A percentile compares a stretch with the other conserved stretches of the same genome.
These are phyloP conservation scores for Rhododendron kiyosumense DNA, from an alignment of 148 eudicot species.

Conservation along the genomic window DNA sequence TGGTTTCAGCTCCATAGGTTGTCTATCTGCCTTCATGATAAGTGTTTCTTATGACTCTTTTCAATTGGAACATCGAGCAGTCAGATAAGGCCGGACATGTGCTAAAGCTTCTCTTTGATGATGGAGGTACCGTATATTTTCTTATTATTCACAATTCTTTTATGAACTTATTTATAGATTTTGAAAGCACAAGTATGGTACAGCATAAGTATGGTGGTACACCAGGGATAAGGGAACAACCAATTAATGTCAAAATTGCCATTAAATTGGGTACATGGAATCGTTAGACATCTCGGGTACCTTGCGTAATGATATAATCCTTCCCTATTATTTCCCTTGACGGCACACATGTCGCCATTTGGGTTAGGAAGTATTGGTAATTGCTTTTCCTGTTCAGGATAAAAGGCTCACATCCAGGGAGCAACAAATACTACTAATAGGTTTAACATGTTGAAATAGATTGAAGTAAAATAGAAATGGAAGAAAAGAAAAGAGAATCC, in stretches of 20 bases:
- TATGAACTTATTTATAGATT: neutral
- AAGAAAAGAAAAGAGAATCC: neutral
- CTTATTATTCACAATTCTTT: neutral
- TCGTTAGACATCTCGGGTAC: neutral
- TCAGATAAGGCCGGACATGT: constrained; percentile 87
- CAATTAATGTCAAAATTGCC: neutral
- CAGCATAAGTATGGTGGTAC: neutral
- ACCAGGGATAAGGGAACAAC: neutral
- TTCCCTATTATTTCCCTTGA: neutral
- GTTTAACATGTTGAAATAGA: neutral
- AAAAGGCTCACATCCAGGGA: neutral
- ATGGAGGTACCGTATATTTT: constrained; percentile 52
- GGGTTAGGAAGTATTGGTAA: neutral
- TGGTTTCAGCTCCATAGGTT: constrained; percentile 4
- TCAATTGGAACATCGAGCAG: constrained; percentile 31
- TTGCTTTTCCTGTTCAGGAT: neutral
- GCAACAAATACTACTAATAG: neutral
- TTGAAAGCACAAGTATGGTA: neutral
- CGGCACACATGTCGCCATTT: neutral
- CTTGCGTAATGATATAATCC: neutral
- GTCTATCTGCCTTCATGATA: neutral
- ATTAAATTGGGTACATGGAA: neutral
- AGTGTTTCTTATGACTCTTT: constrained; percentile 9
- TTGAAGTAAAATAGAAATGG: neutral
- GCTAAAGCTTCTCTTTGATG: constrained; percentile 57